Percentiles rank a stretch among this genome's conserved stretches.
Conservation (phyloP, 2,329 filamentous ascomycete species). For the Tolypocladium album region DNA sequence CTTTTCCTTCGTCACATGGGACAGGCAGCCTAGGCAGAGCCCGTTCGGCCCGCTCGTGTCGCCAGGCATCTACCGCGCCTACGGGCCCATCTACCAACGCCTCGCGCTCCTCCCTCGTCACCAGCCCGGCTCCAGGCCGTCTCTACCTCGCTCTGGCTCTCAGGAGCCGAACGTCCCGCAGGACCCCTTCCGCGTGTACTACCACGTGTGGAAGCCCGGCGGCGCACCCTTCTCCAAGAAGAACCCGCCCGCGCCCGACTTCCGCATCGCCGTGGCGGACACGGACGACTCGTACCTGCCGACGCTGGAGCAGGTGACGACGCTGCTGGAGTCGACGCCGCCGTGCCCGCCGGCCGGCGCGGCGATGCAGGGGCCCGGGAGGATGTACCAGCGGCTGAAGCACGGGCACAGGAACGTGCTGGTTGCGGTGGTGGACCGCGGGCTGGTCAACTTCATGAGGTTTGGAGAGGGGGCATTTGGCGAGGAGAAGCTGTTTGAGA, state of each 20-base stretch:
- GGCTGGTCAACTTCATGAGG: slow-evolving; percentile 78
- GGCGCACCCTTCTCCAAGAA: slow-evolving; percentile 62
- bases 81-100: slow-evolving; percentile 62
- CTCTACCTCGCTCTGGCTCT: slow-evolving; percentile 6
- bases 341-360: slow-evolving; percentile 44
- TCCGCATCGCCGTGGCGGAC: slow-evolving; percentile 73
- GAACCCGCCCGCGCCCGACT: slow-evolving; percentile 69
- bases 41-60: slow-evolving; percentile 47
- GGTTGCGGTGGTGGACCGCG: slow-evolving; percentile 80
- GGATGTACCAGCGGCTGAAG: slow-evolving; percentile 67
- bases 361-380: slow-evolving; percentile 28
- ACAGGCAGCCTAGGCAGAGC: slow-evolving; percentile 13
- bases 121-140: slow-evolving; percentile 34
- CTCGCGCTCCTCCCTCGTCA: slow-evolving; percentile 65
- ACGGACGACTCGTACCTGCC: slow-evolving; percentile 63
- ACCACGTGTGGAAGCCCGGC: slow-evolving; percentile 66
- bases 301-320: slow-evolving; percentile 58
- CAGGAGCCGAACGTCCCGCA: slow-evolving; percentile 8
- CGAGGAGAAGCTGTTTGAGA: slow-evolving; percentile 59
- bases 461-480: slow-evolving; percentile 73
- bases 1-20: slow-evolving; percentile 30
- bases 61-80: slow-evolving; percentile 55
- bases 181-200: slow-evolving; percentile 62
- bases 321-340: slow-evolving; percentile 64
- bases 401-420: slow-evolving; percentile 77